phyloP scores from a whole-genome alignment of 208 protist genomes.

The Hexamita inflata region DNA sequence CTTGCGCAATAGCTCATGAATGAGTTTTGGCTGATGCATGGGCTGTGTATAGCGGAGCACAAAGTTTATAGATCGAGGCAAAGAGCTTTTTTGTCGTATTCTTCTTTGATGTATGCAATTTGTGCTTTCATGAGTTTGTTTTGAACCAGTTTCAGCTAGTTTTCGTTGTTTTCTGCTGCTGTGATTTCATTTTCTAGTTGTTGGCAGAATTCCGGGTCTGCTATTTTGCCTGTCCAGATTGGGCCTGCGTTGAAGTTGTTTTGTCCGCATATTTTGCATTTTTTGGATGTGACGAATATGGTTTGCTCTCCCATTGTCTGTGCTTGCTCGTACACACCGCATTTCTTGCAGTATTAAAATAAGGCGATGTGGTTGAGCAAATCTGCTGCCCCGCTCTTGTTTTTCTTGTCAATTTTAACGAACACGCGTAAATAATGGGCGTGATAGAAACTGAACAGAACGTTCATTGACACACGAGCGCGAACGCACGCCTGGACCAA shows the following conservation, averaged over 20 bases:
- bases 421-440: constrained; percentile 31
- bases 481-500: neutral
- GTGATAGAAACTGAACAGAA: constrained; percentile 24
- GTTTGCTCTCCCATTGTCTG: neutral
- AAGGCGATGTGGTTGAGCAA: neutral
- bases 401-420: neutral
- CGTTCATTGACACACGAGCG: neutral
- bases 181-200: neutral
- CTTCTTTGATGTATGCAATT: too few species aligned
- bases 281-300: neutral
- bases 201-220: neutral
- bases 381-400: neutral
- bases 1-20: too few species aligned
- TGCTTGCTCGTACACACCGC: neutral
- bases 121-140: too few species aligned
- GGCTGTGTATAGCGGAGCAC: too few species aligned
- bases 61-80: too few species aligned
- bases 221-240: constrained; percentile 1
- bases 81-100: too few species aligned
- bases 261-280: neutral
- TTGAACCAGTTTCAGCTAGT: neutral
- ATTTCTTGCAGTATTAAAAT: neutral
- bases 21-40: too few species aligned
- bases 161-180: neutral
- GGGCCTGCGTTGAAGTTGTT: neutral